Evolutionary conservation across 306 rosid genomes (phyloP).

Genomic region (Gillenia trifoliata): DNA sequence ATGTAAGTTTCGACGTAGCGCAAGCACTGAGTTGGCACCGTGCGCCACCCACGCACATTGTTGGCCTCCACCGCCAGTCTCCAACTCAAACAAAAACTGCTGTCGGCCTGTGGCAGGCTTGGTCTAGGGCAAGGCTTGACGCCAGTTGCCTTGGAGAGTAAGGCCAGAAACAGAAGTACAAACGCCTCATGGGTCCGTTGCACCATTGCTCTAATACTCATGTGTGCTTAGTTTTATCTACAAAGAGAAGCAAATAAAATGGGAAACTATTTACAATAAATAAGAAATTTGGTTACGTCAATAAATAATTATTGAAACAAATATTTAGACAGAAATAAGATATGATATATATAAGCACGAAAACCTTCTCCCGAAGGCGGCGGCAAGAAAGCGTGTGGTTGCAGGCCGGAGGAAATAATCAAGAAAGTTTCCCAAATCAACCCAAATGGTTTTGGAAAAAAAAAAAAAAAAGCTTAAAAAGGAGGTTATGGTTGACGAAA

Average conservation of each 20-base stretch:
- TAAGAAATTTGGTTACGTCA: not conserved
- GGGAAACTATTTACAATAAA: not conserved
- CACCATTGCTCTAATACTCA: constrained; percentile 25
- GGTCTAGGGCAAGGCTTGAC: not conserved
- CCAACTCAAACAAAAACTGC: constrained; percentile 65
- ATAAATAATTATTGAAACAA: not conserved
- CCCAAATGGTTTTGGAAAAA: not conserved
- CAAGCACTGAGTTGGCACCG: constrained; percentile 52
- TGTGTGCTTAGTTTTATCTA: not conserved
- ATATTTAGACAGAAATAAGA: no score
- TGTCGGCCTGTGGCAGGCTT: not conserved
- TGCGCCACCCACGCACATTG: constrained; percentile 64
- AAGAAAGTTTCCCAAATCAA: not conserved
- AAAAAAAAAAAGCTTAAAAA: not conserved
- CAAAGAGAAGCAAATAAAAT: not conserved
- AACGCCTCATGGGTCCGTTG: constrained; percentile 25
- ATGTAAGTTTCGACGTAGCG: constrained; percentile 46
- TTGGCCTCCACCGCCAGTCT: constrained; percentile 70
- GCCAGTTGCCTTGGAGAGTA: constrained; percentile 14
- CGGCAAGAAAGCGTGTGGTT: not conserved
- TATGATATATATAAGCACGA: not conserved
- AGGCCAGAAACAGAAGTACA: constrained; percentile 15
- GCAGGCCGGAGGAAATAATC: not conserved
- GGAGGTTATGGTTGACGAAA: not conserved
- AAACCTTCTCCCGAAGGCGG: not conserved